These are phyloP conservation scores for Monilinia fructicola DNA, from an alignment of 2,329 filamentous ascomycete genomes.

Conservation along the genomic window DNA sequence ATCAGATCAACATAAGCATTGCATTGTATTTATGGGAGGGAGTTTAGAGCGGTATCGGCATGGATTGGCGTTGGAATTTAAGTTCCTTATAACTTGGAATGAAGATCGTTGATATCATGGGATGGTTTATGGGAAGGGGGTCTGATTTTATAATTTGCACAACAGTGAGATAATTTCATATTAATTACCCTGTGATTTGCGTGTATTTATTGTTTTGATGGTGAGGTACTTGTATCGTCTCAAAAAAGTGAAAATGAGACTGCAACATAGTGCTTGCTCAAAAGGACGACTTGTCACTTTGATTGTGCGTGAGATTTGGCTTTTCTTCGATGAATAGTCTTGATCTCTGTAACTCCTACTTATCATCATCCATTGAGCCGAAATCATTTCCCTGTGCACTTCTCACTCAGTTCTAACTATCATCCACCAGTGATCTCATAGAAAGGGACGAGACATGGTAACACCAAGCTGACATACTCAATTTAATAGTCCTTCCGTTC, in stretches of 20 bases:
- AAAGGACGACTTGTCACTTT: background rate
- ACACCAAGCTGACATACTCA: too few species aligned
- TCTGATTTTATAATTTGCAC: background rate
- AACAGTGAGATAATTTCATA: background rate
- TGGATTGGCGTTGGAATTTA: constrained; percentile 5
- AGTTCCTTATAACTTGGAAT: background rate
- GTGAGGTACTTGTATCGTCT: background rate
- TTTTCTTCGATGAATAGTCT: too few species aligned
- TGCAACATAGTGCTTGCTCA: background rate
- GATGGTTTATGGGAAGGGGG: constrained; percentile 5
- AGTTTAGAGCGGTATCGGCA: constrained; percentile 16
- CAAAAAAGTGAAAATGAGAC: background rate
- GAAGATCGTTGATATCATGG: constrained; percentile 6
- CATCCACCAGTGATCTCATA: too few species aligned
- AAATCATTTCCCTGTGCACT: too few species aligned
- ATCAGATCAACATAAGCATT: constrained; percentile 1
- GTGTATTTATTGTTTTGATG: background rate
- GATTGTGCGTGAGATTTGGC: too few species aligned
- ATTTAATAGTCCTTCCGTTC: too few species aligned
- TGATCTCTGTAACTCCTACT: too few species aligned
- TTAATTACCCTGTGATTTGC: background rate
- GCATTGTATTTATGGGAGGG: constrained; percentile 10
- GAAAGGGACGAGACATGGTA: too few species aligned
- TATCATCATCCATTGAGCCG: too few species aligned
- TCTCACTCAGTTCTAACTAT: too few species aligned